Base-by-base conservation (phyloP, 345 rosid genomes). In the Rubroshorea leprosula region DNA sequence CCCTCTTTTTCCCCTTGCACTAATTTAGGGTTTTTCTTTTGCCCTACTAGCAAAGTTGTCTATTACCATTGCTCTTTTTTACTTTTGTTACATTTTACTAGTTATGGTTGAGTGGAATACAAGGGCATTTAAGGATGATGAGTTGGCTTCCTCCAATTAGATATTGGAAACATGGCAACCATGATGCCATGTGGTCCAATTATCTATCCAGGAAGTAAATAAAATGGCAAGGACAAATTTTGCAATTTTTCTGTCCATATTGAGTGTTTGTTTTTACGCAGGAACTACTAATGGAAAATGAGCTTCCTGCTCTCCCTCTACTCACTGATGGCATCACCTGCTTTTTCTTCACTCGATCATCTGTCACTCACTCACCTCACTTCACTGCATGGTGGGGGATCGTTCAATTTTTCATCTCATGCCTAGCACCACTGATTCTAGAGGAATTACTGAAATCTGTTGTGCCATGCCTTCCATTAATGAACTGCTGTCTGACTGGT, bases 181-280 rank as follows among this genome's bases (percentile, higher is more conserved):
- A 52, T 10, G 56, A 18, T 3, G 46, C 65, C 41, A 49, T 51
- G 38, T 56, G n/a, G 31, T 54, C 61, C 35, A 44, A 55, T 49
- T 52, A 48, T 49, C 19, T 49, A 17, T 61, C 59, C 35, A 11
- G 51, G 60, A 12, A 62, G 51, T 61, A 56, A 57, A 31, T 44
- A 59, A 61, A 77, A 48, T 68, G 72, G 76, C 41, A 57, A 39
- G 67, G 49, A 35, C 55, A 19, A 67, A 44, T 49, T 57, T 74
- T 41, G n/a, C 62, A 29, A 61, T 62, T 69, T 71, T 27, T 63
- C 12, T 55, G 75, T 65, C 69, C 76, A 38, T 67, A 76, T 78
- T 74, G 79, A 86, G 90, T 73, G 85, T 84, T 89, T 89, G 76
- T 86, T 89, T 89, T 80, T 84, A 79, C 86, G 90, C 92, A 89